These are phyloP conservation scores for Zymoseptoria passerinii DNA, from an alignment of 2,329 filamentous ascomycete species.

Conservation along the genomic window DNA sequence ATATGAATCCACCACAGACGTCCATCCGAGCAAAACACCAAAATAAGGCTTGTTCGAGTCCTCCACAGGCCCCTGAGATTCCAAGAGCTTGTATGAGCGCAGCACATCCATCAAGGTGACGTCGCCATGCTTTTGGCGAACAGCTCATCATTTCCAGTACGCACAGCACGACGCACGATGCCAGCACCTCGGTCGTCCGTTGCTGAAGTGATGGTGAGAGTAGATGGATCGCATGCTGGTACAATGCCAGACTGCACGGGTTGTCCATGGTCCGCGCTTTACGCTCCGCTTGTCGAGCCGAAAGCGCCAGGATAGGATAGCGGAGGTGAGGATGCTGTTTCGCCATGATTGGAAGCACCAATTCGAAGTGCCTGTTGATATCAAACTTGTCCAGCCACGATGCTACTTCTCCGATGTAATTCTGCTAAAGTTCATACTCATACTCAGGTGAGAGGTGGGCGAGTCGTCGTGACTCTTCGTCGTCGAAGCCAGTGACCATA, in stretches of 20 bases:
- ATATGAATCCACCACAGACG: slow-evolving; percentile 48
- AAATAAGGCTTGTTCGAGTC: slow-evolving; percentile 47
- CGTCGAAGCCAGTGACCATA: slow-evolving; percentile 5
- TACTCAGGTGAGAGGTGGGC: slow-evolving; percentile 23
- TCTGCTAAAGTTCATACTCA: slow-evolving; percentile 27
- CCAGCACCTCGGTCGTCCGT: slow-evolving; percentile 39
- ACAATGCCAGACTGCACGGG: slow-evolving; percentile 45
- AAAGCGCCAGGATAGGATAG: slow-evolving; percentile 47
- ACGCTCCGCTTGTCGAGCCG: slow-evolving; percentile 46
- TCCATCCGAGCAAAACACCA: slow-evolving; percentile 55
- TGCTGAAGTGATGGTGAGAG: slow-evolving; percentile 37
- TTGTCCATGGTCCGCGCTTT: slow-evolving; percentile 38
- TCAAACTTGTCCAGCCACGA: slow-evolving; percentile 54
- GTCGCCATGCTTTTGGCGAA: slow-evolving; percentile 44
- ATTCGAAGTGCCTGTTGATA: slow-evolving; percentile 44
- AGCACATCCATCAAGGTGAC: slow-evolving; percentile 50
- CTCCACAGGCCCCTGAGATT: slow-evolving; percentile 45
- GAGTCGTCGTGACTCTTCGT: slow-evolving; percentile 20
- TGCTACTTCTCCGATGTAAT: slow-evolving; percentile 47
- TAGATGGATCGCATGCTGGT: slow-evolving; percentile 44
- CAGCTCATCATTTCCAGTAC: slow-evolving; percentile 44
- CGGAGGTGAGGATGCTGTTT: slow-evolving; percentile 38
- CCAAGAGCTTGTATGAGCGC: slow-evolving; percentile 44
- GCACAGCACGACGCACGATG: slow-evolving; percentile 42
- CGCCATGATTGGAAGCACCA: slow-evolving; percentile 44